Conservation (phyloP, 2,329 filamentous ascomycete species). For the Massarina eburnea region DNA sequence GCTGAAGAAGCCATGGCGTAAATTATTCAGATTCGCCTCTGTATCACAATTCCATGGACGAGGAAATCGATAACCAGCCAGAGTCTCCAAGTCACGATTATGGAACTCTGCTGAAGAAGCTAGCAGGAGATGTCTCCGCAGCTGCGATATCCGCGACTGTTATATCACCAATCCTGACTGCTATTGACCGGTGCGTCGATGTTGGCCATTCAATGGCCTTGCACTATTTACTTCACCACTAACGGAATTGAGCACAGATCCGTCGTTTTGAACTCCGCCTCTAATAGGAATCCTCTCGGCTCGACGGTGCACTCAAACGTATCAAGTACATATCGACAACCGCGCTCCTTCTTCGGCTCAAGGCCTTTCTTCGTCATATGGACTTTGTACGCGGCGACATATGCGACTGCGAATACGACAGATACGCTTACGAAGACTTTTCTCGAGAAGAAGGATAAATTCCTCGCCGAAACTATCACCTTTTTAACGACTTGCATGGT, state of each 20-base stretch:
- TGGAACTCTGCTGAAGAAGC: slow-evolving; percentile 10
- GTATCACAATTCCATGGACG: neutral
- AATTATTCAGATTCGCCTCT: neutral
- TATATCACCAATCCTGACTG: slow-evolving; percentile 26
- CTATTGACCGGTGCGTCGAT: slow-evolving; percentile 32
- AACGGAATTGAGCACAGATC: slow-evolving; percentile 15
- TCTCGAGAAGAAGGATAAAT: slow-evolving; percentile 12
- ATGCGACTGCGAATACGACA: slow-evolving; percentile 26
- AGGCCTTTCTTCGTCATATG: slow-evolving; percentile 32
- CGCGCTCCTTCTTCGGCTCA: slow-evolving; percentile 24
- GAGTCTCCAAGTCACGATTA: slow-evolving; percentile 5
- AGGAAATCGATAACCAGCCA: neutral
- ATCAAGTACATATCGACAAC: slow-evolving; percentile 23
- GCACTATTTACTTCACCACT: neutral
- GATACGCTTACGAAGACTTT: slow-evolving; percentile 20
- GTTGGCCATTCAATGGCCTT: neutral
- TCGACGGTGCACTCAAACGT: slow-evolving; percentile 20
- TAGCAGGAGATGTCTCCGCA: slow-evolving; percentile 27
- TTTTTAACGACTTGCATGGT: slow-evolving; percentile 29
- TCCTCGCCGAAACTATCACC: slow-evolving; percentile 21
- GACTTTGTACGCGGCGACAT: slow-evolving; percentile 32
- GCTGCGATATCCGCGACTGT: slow-evolving; percentile 27
- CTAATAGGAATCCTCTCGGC: slow-evolving; percentile 15
- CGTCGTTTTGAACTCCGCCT: slow-evolving; percentile 30
- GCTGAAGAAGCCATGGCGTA: no score